These are phyloP conservation scores for Triangularia verruculosa DNA, from an alignment of 2,329 filamentous ascomycete genomes.

Conservation along the genomic window DNA sequence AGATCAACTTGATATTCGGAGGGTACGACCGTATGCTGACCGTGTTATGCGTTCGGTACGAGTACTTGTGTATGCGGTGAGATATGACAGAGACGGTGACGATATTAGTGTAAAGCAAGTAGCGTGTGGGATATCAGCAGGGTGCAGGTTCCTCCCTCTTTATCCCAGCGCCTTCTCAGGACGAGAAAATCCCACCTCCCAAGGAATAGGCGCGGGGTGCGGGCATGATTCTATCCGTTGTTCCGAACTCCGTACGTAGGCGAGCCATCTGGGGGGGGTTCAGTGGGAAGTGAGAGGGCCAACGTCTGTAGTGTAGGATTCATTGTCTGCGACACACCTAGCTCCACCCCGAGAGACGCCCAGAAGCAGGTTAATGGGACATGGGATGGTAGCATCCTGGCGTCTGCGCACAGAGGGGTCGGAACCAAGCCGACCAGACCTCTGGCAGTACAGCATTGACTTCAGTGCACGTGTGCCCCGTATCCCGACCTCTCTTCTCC, in stretches of 20 bases:
- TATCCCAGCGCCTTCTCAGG: neutral
- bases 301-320: neutral
- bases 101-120: neutral
- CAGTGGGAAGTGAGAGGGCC: neutral
- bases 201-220: neutral
- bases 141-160: neutral
- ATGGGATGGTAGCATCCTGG: neutral
- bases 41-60: neutral
- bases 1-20: neutral
- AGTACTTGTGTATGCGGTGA: neutral
- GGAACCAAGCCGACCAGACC: slow-evolving; percentile 7
- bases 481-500: neutral
- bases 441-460: neutral
- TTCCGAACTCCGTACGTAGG: neutral
- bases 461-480: neutral
- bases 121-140: neutral
- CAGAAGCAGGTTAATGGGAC: neutral
- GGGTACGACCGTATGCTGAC: slow-evolving; percentile 9
- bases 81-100: neutral
- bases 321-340: slow-evolving; percentile 3
- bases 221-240: slow-evolving; percentile 1
- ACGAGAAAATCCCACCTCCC: neutral
- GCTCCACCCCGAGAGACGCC: neutral
- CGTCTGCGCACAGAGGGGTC: slow-evolving; percentile 1
- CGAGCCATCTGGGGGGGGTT: neutral